Evolutionary conservation across 1,139 yeast genomes (phyloP).

Genomic region (Yamadazyma pseudoaaseri): DNA sequence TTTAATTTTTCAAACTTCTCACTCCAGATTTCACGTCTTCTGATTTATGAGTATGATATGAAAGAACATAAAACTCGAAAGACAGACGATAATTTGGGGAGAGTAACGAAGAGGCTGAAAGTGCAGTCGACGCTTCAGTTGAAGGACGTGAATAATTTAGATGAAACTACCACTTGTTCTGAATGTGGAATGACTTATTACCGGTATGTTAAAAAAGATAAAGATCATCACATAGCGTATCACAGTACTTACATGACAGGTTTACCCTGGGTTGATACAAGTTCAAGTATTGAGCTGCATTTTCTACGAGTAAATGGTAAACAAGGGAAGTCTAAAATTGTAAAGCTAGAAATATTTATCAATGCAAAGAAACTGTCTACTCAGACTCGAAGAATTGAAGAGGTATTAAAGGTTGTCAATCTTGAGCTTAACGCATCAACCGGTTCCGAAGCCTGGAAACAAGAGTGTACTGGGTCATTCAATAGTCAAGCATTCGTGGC

Average conservation of each 20-base stretch:
- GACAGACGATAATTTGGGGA: no score
- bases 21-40: background rate
- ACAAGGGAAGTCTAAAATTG: background rate
- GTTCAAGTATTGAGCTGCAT: background rate
- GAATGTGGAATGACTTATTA: constrained; percentile 63
- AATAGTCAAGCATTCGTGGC: constrained; percentile 50
- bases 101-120: constrained; percentile 1
- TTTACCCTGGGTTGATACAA: constrained; percentile 33
- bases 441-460: constrained; percentile 50
- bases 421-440: constrained; percentile 57
- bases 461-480: constrained; percentile 13
- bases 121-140: constrained; percentile 8
- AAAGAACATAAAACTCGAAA: no score
- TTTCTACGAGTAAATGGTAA: background rate
- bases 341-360: constrained; percentile 10
- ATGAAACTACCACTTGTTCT: constrained; percentile 37
- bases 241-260: constrained; percentile 52
- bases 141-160: constrained; percentile 3
- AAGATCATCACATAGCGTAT: constrained; percentile 45
- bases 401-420: constrained; percentile 51
- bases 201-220: constrained; percentile 44
- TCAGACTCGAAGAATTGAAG: constrained; percentile 24
- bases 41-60: no score
- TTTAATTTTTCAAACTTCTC: background rate
- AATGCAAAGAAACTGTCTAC: constrained; percentile 17